phyloP scores from a whole-genome alignment of 2,329 filamentous ascomycete species.

The Stylonectria norvegica region DNA sequence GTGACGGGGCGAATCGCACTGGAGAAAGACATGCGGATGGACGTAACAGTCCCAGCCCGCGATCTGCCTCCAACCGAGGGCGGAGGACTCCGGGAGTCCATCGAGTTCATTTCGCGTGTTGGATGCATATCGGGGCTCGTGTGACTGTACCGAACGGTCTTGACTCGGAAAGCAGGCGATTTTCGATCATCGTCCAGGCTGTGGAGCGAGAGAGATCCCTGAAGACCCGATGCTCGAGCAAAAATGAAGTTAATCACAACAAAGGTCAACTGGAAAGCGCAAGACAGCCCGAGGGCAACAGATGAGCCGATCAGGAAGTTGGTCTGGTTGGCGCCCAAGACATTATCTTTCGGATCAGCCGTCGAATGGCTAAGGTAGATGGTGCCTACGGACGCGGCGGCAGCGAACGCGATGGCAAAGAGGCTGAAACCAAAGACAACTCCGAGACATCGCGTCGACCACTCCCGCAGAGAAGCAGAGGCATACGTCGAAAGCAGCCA shows the following conservation, averaged over 20 bases:
- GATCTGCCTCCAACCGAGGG: conserved; percentile 37
- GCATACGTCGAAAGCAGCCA: conserved; percentile 35
- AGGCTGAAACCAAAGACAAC: conserved; percentile 31
- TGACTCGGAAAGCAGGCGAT: conserved; percentile 36
- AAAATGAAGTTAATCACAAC: conserved; percentile 43
- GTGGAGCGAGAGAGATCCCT: conserved; percentile 19
- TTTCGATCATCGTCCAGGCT: conserved; percentile 21
- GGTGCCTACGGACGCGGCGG: conserved; percentile 43
- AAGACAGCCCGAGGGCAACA: conserved; percentile 43
- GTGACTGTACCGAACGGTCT: conserved; percentile 51
- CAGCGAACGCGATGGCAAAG: conserved; percentile 42
- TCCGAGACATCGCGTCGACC: conserved; percentile 22
- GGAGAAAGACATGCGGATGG: conserved; percentile 39
- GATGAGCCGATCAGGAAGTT: conserved; percentile 44
- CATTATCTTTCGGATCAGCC: conserved; percentile 10
- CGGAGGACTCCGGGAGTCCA: conserved; percentile 40
- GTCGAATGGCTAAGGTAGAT: conserved; percentile 33
- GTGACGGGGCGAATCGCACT: conserved; percentile 52
- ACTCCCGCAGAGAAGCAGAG: conserved; percentile 18
- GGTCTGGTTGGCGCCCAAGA: conserved; percentile 18
- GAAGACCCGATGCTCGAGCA: conserved; percentile 28
- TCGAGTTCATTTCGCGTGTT: conserved; percentile 32
- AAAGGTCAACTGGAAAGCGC: conserved; percentile 48
- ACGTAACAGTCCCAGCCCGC: conserved; percentile 22
- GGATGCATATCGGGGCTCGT: conserved; percentile 36